phyloP scores from a whole-genome alignment of 2,329 filamentous ascomycete species.

The Arthrocladium fulminans region DNA sequence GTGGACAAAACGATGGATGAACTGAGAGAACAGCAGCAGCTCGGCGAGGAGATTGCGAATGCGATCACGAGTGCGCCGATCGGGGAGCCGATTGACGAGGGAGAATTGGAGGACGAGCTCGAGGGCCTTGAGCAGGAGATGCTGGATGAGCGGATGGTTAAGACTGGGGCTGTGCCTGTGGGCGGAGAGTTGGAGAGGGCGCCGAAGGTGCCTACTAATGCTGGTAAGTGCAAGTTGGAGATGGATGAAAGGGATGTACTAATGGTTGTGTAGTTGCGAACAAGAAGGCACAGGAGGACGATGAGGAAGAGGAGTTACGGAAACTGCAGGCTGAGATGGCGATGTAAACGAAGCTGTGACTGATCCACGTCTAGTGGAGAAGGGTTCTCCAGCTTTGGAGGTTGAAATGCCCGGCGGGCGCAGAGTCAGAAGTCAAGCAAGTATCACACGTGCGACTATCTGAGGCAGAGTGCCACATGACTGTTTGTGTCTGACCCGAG shows the following conservation, averaged over 20 bases:
- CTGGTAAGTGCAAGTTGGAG: constrained; percentile 52
- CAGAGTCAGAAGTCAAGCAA: too few relatives aligned
- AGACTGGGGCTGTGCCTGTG: constrained; percentile 76
- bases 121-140: constrained; percentile 82
- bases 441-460: too few relatives aligned
- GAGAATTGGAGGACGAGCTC: constrained; percentile 76
- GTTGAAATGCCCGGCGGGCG: too few relatives aligned
- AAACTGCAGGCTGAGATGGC: constrained; percentile 97
- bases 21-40: constrained; percentile 80
- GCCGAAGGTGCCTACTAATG: constrained; percentile 64
- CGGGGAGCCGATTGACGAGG: constrained; percentile 68
- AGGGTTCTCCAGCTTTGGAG: too few relatives aligned
- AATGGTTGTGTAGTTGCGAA: constrained; percentile 24
- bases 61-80: constrained; percentile 67
- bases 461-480: too few relatives aligned
- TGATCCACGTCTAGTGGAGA: too few relatives aligned
- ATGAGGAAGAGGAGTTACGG: constrained; percentile 89
- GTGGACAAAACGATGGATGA: constrained; percentile 93
- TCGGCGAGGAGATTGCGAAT: constrained; percentile 85
- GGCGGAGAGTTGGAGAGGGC: constrained; percentile 67
- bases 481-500: too few relatives aligned
- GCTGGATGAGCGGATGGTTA: constrained; percentile 87
- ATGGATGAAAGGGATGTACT: background rate
- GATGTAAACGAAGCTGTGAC: too few relatives aligned
- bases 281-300: constrained; percentile 62